Conservation (phyloP, 805 yeast species). For the Pichia gijzeniarum region DNA sequence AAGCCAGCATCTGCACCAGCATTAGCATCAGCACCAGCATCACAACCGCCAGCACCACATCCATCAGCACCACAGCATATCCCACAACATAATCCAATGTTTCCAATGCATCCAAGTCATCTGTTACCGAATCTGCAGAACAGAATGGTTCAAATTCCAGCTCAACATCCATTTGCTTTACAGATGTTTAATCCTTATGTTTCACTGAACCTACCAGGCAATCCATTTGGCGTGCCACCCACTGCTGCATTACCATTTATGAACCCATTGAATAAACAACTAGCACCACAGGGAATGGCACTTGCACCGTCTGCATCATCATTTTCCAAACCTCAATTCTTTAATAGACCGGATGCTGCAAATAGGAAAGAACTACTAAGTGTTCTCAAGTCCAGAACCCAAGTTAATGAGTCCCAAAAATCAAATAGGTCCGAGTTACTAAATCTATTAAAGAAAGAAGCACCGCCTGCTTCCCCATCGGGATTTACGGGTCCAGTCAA, state of each 20-base stretch:
- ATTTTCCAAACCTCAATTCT: conserved; percentile 29
- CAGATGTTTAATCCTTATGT: conserved; percentile 23
- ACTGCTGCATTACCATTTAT: conserved; percentile 9
- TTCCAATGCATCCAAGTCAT: conserved; percentile 13
- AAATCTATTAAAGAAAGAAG: conserved; percentile 9
- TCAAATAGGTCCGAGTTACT: conserved; percentile 8
- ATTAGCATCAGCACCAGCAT: no score
- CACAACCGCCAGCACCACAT: background rate
- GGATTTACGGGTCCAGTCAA: conserved; percentile 5
- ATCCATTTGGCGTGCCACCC: background rate
- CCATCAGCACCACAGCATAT: conserved; percentile 2
- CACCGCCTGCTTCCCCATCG: background rate
- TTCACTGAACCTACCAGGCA: background rate
- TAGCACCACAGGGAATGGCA: conserved; percentile 10
- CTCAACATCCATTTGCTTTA: conserved; percentile 20
- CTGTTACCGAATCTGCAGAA: conserved; percentile 4
- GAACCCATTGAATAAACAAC: conserved; percentile 2
- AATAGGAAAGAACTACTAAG: conserved; percentile 30
- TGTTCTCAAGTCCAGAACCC: conserved; percentile 20
- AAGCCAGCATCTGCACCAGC: background rate
- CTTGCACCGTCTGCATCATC: conserved; percentile 29
- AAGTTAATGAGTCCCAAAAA: background rate
- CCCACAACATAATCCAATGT: conserved; percentile 13
- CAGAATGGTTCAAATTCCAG: conserved; percentile 12
- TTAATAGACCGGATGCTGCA: conserved; percentile 26